Conservation (phyloP, 805 yeast species). For the Yamadazyma ubonensis region DNA sequence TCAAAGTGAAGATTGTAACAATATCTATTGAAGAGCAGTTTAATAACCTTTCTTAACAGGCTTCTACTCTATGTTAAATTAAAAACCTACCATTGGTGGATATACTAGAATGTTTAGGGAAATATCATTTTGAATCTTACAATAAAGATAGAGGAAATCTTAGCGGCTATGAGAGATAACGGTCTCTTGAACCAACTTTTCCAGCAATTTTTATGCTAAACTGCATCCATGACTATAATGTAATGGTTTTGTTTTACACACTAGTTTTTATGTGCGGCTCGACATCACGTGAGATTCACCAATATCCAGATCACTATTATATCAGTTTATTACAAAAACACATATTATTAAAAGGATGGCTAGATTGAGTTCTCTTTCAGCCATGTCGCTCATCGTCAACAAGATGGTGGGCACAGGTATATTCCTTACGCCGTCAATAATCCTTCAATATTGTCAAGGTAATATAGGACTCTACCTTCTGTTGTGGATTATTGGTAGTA, state of each 20-base stretch:
- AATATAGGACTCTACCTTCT: constrained; percentile 34
- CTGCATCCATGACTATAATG: background rate
- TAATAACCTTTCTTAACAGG: too few species aligned
- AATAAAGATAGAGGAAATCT: too few species aligned
- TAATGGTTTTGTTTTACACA: too few species aligned
- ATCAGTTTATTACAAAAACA: background rate
- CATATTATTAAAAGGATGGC: constrained; percentile 6
- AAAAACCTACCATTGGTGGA: too few species aligned
- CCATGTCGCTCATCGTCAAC: constrained; percentile 42
- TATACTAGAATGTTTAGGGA: too few species aligned
- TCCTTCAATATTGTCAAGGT: constrained; percentile 38
- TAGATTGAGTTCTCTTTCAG: constrained; percentile 20
- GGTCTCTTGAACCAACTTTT: too few species aligned
- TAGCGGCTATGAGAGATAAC: too few species aligned
- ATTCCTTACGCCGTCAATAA: constrained; percentile 41
- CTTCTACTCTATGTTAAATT: too few species aligned
- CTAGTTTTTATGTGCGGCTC: background rate
- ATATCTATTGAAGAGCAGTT: too few species aligned
- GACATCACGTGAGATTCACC: constrained; percentile 10
- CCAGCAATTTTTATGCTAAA: too few species aligned
- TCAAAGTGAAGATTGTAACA: too few species aligned
- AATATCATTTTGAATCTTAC: too few species aligned
- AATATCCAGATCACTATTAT: background rate
- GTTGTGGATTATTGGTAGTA: constrained; percentile 37
- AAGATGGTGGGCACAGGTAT: constrained; percentile 47